These are phyloP conservation scores for Chlorella ohadii DNA, from an alignment of 139 green algal genomes.

Conservation along the genomic window DNA sequence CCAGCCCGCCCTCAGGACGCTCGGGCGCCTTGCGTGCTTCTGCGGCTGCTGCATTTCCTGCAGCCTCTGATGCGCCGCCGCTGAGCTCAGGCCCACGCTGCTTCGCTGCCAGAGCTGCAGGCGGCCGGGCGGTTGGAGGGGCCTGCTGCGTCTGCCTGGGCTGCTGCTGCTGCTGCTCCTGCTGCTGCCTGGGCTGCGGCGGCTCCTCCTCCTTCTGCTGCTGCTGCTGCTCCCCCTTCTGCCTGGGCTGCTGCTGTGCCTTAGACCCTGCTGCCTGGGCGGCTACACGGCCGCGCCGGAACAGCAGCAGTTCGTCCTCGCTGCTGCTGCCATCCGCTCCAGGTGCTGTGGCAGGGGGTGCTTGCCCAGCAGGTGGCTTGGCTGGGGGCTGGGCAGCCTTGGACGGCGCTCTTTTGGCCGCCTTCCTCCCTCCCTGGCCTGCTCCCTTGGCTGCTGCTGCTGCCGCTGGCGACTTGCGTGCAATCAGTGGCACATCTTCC, in stretches of 20 bases:
- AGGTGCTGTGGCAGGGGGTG: background rate
- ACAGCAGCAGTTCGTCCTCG: background rate
- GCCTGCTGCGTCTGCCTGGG: too few relatives aligned
- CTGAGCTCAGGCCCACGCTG: background rate
- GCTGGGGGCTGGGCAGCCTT: background rate
- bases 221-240: too few relatives aligned
- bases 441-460: background rate
- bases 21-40: background rate
- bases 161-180: constrained; percentile 1
- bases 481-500: background rate
- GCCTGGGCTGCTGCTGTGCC: background rate
- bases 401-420: background rate
- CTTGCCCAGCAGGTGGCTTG: background rate
- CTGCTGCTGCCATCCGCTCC: background rate
- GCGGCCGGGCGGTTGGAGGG: too few relatives aligned
- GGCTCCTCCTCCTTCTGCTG: background rate
- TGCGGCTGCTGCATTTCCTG: background rate
- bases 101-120: background rate
- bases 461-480: background rate
- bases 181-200: background rate
- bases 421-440: background rate
- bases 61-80: background rate
- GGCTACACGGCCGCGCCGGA: background rate
- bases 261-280: background rate
- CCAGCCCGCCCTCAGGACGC: background rate